Evolutionary conservation across 2,329 filamentous ascomycete species (phyloP), one percentile per base, ranked within the genome.

Genomic region (Phyllosticta ampelicida): DNA sequence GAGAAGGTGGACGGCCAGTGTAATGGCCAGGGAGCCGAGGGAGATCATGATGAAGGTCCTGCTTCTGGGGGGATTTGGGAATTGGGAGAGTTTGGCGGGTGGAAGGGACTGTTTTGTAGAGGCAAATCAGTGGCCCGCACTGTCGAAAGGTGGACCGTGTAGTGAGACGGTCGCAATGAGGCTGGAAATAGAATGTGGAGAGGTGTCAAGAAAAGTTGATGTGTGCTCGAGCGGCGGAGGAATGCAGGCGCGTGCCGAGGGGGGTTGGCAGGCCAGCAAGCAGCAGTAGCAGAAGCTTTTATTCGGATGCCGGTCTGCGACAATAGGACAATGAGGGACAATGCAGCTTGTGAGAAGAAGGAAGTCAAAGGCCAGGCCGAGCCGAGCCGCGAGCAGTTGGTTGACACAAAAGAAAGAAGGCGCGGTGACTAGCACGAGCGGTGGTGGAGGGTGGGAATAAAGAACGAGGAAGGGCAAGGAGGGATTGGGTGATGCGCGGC

Each of bases 1-100:
- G 57, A 72, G 61, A 61, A 70, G 66, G 65, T 68, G 69, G 60
- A 72, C 68, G 64, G 68, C 66, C 57, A 73, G 61, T 51, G 72
- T 64, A 23, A 72, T 63, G 67, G 71, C 70, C 62, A 64, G 63
- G 63, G 68, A 66, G 64, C 68, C 63, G 60, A 73, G 68, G 57
- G 65, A 66, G 60, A 73, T 68, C 71, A 73, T 73, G 64, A 68
- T 72, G 64, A 62, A 61, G 57, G 63, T 19, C 56, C 56, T 59
- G 56, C 56, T 59, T 59, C 56, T 44, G 36, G n/a, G 13, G 36
- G n/a, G 36, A 44, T 4, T 44, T 44, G 36, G 56, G 13, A 28
- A 28, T 20, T 51, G 52, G 16, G 52, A 36, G 56, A 54, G 52
- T 28, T 52, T 52, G 29, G 51, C 53, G 56, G 53, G 56, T 51